phyloP scores from a whole-genome alignment of 2,329 filamentous ascomycete genomes.

The Orbilia javanica region DNA sequence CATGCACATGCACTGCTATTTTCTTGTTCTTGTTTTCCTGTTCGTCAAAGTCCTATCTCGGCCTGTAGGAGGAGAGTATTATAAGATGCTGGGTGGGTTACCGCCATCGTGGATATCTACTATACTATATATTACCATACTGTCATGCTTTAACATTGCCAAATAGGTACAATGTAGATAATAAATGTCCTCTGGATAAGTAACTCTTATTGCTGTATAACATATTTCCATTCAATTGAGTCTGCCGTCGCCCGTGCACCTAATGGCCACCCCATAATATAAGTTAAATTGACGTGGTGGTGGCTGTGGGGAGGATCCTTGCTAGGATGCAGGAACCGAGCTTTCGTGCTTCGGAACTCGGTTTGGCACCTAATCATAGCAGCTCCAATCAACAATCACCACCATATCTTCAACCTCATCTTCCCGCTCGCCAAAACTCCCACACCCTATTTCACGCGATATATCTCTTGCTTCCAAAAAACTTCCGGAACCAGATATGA shows the following conservation, averaged over 20 bases:
- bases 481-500: background rate
- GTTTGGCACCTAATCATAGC: background rate
- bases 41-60: background rate
- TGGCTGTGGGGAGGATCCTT: slow-evolving; percentile 1
- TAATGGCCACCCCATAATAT: background rate
- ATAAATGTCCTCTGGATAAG: background rate
- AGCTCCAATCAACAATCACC: background rate
- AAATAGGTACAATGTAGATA: slow-evolving; percentile 1
- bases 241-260: background rate
- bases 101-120: background rate
- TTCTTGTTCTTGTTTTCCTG: background rate
- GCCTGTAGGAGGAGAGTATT: background rate
- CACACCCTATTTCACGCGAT: background rate
- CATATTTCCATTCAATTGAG: slow-evolving; percentile 1
- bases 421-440: background rate
- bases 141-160: background rate
- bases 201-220: slow-evolving; percentile 1
- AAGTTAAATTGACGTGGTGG: background rate
- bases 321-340: slow-evolving; percentile 24
- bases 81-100: background rate
- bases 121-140: no score
- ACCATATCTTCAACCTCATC: slow-evolving; percentile 7
- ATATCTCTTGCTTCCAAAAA: background rate
- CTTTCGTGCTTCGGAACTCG: slow-evolving; percentile 27
- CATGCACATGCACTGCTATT: slow-evolving; percentile 10